Base-by-base conservation (phyloP, 1,284 basidiomycete genomes). In the Ceratobasidium sp. region DNA sequence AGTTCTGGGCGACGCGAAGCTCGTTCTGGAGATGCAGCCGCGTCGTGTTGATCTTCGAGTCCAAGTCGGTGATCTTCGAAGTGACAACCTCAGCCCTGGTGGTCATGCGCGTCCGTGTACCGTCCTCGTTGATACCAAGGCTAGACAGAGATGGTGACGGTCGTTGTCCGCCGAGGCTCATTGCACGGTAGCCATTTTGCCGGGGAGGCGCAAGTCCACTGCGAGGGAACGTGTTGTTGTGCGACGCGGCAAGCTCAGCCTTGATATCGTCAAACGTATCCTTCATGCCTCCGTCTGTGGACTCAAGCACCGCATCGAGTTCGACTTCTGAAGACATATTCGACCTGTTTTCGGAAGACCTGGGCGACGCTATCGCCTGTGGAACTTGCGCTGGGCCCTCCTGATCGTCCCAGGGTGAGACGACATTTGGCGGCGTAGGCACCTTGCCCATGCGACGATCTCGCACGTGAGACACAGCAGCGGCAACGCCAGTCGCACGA, bases 181-280 rank as follows among this genome's bases (percentile, higher is more conserved):
- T 21, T n/a, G 62, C 66, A 8, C 54, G 66, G 28, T 69, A 52
- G 21, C 54, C 43, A 23, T 23, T 47, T 55, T 55, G 52, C 32
- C 52, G 38, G 28, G 66, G 66, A n/a, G 66, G 66, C 46, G 66
- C 66, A 16, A 69, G 54, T 32, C 70, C 64, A 54, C 18, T 23
- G 32, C 59, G 16, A 54, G 73, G 43, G 70, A 62, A 41, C n/a
- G 66, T 71, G 11, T 38, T 38, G 61, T 57, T 69, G 11, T 80
- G 76, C 0, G 79, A 79, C 7, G 80, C 84, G 0, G 91, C 91
- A 52, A 95, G 84, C 78, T 93, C 91, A 1, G 91, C 91, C 80
- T 95, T 95, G 76, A 96, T 92, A 76, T 91, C 87, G 77, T 94
- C 90, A 79, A 95, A 95, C 0, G 92, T 93, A 21, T 90, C 89